These are phyloP conservation scores for Coniophora puteana DNA, from an alignment of 1,284 basidiomycete species.

Conservation along the genomic window DNA sequence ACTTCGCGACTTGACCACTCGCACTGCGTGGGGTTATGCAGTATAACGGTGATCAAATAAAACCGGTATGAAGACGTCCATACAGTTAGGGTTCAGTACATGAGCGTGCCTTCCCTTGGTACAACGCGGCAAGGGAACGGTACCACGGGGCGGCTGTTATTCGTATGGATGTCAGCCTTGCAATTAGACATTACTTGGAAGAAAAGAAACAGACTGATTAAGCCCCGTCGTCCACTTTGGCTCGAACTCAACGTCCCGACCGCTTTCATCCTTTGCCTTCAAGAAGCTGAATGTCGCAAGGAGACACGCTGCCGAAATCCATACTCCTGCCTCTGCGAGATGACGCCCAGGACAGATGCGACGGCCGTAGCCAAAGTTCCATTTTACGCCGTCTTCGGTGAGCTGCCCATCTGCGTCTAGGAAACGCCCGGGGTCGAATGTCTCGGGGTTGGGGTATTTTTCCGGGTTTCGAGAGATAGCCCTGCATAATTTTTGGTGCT, in stretches of 20 bases:
- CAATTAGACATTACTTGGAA: too few species aligned
- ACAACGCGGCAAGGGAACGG: slow-evolving; percentile 8
- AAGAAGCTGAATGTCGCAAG: slow-evolving; percentile 14
- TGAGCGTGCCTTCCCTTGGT: too few species aligned
- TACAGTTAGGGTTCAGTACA: too few species aligned
- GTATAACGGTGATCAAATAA: too few species aligned
- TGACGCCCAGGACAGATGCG: slow-evolving; percentile 10
- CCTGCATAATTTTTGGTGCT: background rate
- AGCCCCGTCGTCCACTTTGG: slow-evolving; percentile 1
- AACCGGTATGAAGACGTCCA: too few species aligned
- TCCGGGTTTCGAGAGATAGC: slow-evolving; percentile 2
- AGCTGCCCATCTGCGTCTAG: slow-evolving; percentile 1
- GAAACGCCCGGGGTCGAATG: slow-evolving; percentile 3
- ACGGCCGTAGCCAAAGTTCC: slow-evolving; percentile 4
- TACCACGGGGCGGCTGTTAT: too few species aligned
- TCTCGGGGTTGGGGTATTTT: slow-evolving; percentile 3
- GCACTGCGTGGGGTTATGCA: too few species aligned
- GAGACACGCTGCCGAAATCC: slow-evolving; percentile 12
- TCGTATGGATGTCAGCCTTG: too few species aligned
- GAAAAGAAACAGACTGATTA: background rate
- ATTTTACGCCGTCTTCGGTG: slow-evolving; percentile 2
- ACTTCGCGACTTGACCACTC: too few species aligned
- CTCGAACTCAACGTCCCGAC: slow-evolving; percentile 8
- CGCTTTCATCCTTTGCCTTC: slow-evolving; percentile 8
- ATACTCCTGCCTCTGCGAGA: slow-evolving; percentile 14